phyloP scores from a whole-genome alignment of 2,329 filamentous ascomycete genomes.

The Sclerotinia sclerotiorum region DNA sequence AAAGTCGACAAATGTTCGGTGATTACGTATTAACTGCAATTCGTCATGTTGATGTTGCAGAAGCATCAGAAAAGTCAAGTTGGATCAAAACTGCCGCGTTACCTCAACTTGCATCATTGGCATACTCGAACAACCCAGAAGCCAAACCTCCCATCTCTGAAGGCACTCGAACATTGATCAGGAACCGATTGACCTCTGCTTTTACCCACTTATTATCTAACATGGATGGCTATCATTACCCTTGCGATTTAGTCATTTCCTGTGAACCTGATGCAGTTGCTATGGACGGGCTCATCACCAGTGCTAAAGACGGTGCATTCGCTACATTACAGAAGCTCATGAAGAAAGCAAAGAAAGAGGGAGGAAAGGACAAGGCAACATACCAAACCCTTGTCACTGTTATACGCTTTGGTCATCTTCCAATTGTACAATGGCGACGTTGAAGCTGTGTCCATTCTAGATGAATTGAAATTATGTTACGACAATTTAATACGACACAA shows the following conservation, averaged over 20 bases:
- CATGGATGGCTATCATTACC: constrained; percentile 51
- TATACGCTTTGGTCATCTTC: constrained; percentile 81
- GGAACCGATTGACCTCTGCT: constrained; percentile 57
- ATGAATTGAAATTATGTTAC: constrained; percentile 77
- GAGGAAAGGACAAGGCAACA: constrained; percentile 38
- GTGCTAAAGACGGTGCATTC: constrained; percentile 53
- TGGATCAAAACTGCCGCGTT: constrained; percentile 37
- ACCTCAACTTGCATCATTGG: constrained; percentile 49
- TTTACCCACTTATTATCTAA: constrained; percentile 58
- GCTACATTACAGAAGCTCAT: constrained; percentile 54
- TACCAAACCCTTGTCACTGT: constrained; percentile 70
- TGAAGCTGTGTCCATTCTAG: constrained; percentile 78
- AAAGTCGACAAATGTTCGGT: constrained; percentile 38
- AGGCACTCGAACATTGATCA: constrained; percentile 55
- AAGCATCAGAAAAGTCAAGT: constrained; percentile 26
- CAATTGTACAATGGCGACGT: constrained; percentile 88
- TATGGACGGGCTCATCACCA: constrained; percentile 56
- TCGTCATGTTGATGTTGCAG: constrained; percentile 33
- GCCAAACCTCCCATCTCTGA: constrained; percentile 49
- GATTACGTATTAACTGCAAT: constrained; percentile 40
- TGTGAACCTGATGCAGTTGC: constrained; percentile 44
- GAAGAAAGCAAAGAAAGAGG: constrained; percentile 43
- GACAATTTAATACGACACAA: constrained; percentile 57
- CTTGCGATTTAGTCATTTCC: constrained; percentile 35
- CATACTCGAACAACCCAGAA: constrained; percentile 51